Percentiles rank a stretch among this genome's conserved stretches.
phyloP scores from a whole-genome alignment of 2,329 filamentous ascomycete species.

The Curvularia verruculosa region DNA sequence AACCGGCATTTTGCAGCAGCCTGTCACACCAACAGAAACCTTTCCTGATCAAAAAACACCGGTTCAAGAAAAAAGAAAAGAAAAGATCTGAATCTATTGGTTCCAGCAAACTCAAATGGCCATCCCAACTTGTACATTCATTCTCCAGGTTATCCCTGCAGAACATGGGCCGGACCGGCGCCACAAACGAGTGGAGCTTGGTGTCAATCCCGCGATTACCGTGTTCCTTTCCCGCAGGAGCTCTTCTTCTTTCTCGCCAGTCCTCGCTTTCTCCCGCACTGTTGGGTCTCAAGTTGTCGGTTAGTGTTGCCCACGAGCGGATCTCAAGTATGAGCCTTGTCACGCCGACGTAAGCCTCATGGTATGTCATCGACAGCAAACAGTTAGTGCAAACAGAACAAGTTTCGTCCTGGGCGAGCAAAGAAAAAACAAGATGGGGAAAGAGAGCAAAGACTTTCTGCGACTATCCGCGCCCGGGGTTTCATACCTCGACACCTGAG shows the following conservation, averaged over 20 bases:
- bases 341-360: background rate
- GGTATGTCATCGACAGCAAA: background rate
- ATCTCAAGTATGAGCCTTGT: background rate
- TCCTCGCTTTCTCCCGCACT: conserved; percentile 1
- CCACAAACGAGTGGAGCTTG: conserved; percentile 6
- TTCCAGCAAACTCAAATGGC: background rate
- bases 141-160: background rate
- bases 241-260: background rate
- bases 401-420: background rate
- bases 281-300: background rate
- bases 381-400: background rate
- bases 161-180: conserved; percentile 9
- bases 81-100: background rate
- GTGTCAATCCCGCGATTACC: conserved; percentile 7
- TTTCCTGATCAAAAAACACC: background rate
- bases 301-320: background rate
- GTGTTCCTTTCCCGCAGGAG: conserved; percentile 6
- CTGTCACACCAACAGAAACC: background rate
- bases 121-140: background rate
- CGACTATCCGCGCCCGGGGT: background rate
- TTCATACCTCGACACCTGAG: conserved; percentile 2
- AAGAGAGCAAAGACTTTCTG: background rate
- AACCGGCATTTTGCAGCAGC: background rate
- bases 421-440: background rate
- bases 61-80: background rate